Percentiles rank a stretch among this genome's conserved stretches.
phyloP scores from a whole-genome alignment of 805 yeast genomes.

The Lipomyces mesembrius region DNA sequence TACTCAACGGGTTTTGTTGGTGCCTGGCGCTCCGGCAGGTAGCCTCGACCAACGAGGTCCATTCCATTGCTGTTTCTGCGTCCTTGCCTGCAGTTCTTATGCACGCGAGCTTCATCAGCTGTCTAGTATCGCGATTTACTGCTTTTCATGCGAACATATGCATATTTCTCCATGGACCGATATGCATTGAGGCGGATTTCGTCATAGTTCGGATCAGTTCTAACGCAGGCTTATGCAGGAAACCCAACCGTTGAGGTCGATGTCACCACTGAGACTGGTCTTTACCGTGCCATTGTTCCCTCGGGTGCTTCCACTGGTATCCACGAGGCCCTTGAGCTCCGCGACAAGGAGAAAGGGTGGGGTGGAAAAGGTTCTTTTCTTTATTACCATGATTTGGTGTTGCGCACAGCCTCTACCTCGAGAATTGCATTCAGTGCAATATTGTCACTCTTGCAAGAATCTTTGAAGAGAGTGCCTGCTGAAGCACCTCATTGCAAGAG shows the following conservation, averaged over 20 bases:
- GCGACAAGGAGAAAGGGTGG: constrained; percentile 99
- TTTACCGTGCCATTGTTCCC: constrained; percentile 97
- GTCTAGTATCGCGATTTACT: background rate
- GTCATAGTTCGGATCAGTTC: background rate
- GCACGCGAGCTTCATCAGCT: background rate
- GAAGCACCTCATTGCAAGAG: background rate
- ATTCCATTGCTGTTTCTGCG: too few species aligned
- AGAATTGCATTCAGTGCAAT: background rate
- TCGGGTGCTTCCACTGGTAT: constrained; percentile 99
- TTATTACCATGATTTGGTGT: background rate
- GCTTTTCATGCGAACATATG: background rate
- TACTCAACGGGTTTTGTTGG: background rate
- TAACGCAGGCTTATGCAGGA: constrained; percentile 38
- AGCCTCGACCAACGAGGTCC: too few species aligned
- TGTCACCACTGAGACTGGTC: constrained; percentile 86
- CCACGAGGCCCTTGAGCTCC: constrained; percentile 97
- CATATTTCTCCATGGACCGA: background rate
- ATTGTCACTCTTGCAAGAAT: background rate
- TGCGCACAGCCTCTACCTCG: background rate
- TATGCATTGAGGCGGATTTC: background rate
- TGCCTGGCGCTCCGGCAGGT: background rate
- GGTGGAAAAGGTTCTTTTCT: constrained; percentile 82
- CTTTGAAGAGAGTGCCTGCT: background rate
- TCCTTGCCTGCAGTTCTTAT: background rate
- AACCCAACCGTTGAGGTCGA: constrained; percentile 99